Percentiles rank a stretch among this genome's conserved stretches.
Conservation (phyloP, 192 early-diverging fungal species). For the Backusella psychrophila region DNA sequence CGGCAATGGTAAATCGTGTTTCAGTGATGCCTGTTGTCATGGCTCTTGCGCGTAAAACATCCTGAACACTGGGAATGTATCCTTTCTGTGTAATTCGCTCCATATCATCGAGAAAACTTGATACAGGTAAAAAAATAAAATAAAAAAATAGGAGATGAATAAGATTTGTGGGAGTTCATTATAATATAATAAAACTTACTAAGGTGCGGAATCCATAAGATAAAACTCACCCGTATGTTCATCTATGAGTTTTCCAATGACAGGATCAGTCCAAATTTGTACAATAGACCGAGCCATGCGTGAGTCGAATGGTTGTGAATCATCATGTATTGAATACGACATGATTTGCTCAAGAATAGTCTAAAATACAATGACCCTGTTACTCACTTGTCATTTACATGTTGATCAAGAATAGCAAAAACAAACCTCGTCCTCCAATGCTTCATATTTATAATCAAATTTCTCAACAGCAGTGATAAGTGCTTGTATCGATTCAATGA, state of each 20-base stretch:
- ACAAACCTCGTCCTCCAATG: constrained; percentile 90
- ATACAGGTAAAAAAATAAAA: not conserved
- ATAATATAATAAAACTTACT: constrained; percentile 52
- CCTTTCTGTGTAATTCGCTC: constrained; percentile 80
- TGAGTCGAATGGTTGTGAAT: constrained; percentile 53
- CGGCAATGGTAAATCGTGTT: constrained; percentile 86
- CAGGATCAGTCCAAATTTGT: constrained; percentile 62
- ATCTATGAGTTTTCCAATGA: constrained; percentile 54
- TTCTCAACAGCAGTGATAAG: not conserved
- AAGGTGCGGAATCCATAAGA: constrained; percentile 83
- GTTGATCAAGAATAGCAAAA: constrained; percentile 26
- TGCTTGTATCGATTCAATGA: constrained; percentile 39
- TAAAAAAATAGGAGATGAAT: no score
- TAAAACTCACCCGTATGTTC: constrained; percentile 68
- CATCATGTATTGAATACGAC: constrained; percentile 51
- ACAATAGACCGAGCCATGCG: constrained; percentile 69
- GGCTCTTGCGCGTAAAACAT: constrained; percentile 90
- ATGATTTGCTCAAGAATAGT: constrained; percentile 31
- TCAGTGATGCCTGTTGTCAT: constrained; percentile 98
- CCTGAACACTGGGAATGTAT: constrained; percentile 90
- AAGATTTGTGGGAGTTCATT: not conserved
- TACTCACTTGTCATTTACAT: constrained; percentile 1
- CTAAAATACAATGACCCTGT: constrained; percentile 4
- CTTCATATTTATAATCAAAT: constrained; percentile 40
- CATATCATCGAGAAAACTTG: constrained; percentile 89